A percentile compares a stretch with the other conserved stretches of the same genome.
phyloP scores from a whole-genome alignment of 2,329 filamentous ascomycete species.

The Clonostachys byssicola region DNA sequence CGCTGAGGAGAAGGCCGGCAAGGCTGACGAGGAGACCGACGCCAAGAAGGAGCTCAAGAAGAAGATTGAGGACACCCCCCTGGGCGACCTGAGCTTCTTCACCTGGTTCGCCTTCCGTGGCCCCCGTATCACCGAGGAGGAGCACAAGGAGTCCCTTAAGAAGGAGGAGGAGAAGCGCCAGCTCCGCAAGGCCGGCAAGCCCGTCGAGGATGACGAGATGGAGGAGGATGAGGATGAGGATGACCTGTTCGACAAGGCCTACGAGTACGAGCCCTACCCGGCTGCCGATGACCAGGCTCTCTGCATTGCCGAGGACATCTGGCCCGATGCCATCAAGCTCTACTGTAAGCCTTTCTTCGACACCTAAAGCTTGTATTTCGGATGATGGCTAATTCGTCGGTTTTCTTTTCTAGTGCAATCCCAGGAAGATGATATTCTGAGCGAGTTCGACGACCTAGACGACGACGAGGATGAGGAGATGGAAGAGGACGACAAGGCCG shows the following conservation, averaged over 20 bases:
- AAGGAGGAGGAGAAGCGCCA: conserved; percentile 55
- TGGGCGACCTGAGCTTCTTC: conserved; percentile 76
- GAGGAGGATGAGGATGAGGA: conserved; percentile 60
- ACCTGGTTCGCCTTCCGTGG: conserved; percentile 81
- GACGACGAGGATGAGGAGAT: conserved; percentile 39
- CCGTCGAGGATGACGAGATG: conserved; percentile 33
- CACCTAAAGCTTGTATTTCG: background rate
- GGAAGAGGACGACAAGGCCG: conserved; percentile 18
- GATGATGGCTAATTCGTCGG: background rate
- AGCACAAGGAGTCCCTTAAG: conserved; percentile 59
- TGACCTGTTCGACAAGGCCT: conserved; percentile 27
- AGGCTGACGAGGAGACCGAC: conserved; percentile 33
- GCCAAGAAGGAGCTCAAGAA: conserved; percentile 46
- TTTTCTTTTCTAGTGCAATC: conserved; percentile 31
- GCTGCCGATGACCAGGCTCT: conserved; percentile 80
- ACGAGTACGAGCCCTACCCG: conserved; percentile 81
- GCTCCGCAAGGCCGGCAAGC: conserved; percentile 44
- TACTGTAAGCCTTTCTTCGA: conserved; percentile 62
- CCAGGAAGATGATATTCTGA: conserved; percentile 63
- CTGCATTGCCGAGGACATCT: conserved; percentile 80
- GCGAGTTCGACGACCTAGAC: conserved; percentile 59
- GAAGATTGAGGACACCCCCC: conserved; percentile 55
- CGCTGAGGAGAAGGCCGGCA: conserved; percentile 51
- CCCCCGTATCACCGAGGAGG: conserved; percentile 65
- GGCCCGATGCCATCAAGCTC: conserved; percentile 83